Conservation (phyloP, 2,329 filamentous ascomycete species). For the Thielaviopsis populi region DNA sequence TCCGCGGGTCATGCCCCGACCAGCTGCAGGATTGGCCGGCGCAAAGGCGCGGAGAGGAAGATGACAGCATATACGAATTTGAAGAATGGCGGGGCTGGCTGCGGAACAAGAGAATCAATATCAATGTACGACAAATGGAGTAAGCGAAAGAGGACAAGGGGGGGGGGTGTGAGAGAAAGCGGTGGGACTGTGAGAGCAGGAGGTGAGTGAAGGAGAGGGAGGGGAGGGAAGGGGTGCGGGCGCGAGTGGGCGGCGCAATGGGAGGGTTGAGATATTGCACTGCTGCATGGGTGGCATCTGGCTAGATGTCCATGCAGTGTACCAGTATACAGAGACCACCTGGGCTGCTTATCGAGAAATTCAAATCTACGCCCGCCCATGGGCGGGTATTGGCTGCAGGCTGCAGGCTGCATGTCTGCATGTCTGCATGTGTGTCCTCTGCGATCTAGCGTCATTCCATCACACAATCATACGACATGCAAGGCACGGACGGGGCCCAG, state of each 20-base stretch:
- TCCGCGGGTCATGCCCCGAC: conserved; percentile 62
- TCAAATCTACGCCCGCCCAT: not conserved
- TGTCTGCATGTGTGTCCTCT: not conserved
- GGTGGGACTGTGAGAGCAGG: conserved; percentile 25
- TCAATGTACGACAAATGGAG: conserved; percentile 85
- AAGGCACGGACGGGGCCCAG: not conserved
- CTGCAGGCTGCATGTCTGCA: not conserved
- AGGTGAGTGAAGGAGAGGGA: not conserved
- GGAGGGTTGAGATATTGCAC: not conserved
- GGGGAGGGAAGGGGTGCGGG: not conserved
- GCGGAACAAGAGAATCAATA: conserved; percentile 69
- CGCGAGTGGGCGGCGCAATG: not conserved
- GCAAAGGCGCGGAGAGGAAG: conserved; percentile 18
- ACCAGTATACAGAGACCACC: not conserved
- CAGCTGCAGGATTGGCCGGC: conserved; percentile 64
- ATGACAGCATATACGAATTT: conserved; percentile 31
- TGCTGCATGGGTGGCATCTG: not conserved
- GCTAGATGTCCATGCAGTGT: not conserved
- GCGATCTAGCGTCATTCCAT: not conserved
- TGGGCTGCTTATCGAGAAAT: not conserved
- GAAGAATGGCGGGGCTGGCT: conserved; percentile 76
- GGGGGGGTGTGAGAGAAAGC: too few species aligned
- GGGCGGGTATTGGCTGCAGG: too few species aligned
- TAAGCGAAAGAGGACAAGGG: conserved; percentile 25
- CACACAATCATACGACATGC: conserved; percentile 1